These are phyloP conservation scores for Penicillium diatomitis DNA, from an alignment of 495 filamentous ascomycete species.

Conservation along the genomic window DNA sequence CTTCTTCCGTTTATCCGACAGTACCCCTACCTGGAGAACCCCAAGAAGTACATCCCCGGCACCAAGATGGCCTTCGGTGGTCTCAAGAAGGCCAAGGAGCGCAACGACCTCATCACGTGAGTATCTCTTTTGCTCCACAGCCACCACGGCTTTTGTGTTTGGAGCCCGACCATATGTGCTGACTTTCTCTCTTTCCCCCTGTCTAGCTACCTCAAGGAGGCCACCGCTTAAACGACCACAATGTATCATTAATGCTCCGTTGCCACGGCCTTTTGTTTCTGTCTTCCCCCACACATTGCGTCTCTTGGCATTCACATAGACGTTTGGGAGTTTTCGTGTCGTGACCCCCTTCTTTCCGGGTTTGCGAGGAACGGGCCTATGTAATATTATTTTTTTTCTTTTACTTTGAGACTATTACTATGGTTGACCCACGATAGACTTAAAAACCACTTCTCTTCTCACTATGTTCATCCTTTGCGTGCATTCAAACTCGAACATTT, in stretches of 20 bases:
- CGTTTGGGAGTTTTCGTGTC: constrained; percentile 17
- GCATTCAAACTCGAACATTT: too few species aligned
- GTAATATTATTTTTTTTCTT: constrained; percentile 27
- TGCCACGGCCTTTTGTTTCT: constrained; percentile 13
- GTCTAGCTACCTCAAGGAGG: constrained; percentile 56
- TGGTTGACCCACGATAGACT: constrained; percentile 25
- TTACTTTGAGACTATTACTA: constrained; percentile 12
- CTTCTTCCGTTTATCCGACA: constrained; percentile 16
- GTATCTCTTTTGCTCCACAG: constrained; percentile 20
- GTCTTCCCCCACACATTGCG: constrained; percentile 13
- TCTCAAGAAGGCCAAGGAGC: constrained; percentile 98
- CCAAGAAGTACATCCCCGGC: constrained; percentile 94
- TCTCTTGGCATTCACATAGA: constrained; percentile 14
- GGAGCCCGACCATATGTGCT: too few species aligned
- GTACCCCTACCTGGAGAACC: constrained; percentile 87
- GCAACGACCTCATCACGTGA: constrained; percentile 98
- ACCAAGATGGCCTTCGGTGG: constrained; percentile 99
- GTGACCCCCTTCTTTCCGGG: constrained; percentile 18
- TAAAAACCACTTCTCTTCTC: constrained; percentile 12
- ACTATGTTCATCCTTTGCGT: background rate
- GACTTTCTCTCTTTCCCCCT: background rate
- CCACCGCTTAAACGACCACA: constrained; percentile 44
- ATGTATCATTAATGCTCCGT: constrained; percentile 10
- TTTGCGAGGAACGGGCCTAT: constrained; percentile 26
- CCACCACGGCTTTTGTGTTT: too few species aligned